Evolutionary conservation across 1,139 yeast genomes (phyloP).

Genomic region (Debaryomycetaceae sp.): DNA sequence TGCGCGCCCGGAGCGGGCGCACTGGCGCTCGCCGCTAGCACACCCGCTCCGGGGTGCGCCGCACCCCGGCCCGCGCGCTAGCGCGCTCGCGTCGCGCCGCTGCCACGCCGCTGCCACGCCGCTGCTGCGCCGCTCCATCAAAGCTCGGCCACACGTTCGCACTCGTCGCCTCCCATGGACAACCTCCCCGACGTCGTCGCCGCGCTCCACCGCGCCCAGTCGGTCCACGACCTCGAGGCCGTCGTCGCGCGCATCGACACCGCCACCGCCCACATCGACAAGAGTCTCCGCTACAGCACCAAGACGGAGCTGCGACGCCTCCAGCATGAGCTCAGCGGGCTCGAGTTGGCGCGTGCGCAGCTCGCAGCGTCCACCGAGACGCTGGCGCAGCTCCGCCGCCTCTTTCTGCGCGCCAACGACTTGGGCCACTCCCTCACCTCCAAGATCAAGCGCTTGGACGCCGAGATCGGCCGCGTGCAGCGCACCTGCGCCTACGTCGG

Average conservation of each 20-base stretch:
- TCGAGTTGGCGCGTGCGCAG: conserved; percentile 37
- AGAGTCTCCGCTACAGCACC: conserved; percentile 23
- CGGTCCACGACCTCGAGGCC: conserved; percentile 18
- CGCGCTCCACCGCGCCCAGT: too few species aligned
- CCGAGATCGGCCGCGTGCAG: conserved; percentile 65
- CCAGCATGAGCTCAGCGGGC: conserved; percentile 32
- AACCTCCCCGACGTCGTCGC: too few species aligned
- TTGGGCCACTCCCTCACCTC: conserved; percentile 66
- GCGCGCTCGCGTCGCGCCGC: too few species aligned
- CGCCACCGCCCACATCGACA: conserved; percentile 18
- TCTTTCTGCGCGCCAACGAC: conserved; percentile 58
- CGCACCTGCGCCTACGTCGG: conserved; percentile 62
- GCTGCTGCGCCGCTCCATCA: too few species aligned
- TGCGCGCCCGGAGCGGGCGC: too few species aligned
- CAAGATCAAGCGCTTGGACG: conserved; percentile 65
- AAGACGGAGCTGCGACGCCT: conserved; percentile 25
- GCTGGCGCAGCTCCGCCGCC: conserved; percentile 45
- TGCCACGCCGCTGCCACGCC: too few species aligned
- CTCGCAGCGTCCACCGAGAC: conserved; percentile 31
- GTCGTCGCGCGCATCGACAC: conserved; percentile 19
- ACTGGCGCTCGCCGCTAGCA: too few species aligned
- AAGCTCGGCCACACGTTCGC: too few species aligned
- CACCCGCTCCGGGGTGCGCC: too few species aligned
- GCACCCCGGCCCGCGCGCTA: too few species aligned
- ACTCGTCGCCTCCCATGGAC: too few species aligned